These are phyloP conservation scores for Annona cherimola DNA, from an alignment of 164 flowering plant species.

Conservation along the genomic window DNA sequence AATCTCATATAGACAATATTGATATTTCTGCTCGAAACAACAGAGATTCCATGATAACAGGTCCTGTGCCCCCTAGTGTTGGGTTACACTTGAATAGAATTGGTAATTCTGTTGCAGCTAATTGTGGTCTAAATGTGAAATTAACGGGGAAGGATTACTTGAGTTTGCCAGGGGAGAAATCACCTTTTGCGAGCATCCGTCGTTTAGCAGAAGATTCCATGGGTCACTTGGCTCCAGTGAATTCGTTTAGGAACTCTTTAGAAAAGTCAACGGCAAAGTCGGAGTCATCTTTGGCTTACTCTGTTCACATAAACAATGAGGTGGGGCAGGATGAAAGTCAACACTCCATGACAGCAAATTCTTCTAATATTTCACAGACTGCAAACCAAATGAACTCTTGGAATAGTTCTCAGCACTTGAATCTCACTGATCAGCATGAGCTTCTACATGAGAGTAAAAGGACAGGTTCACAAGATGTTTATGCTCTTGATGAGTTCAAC, in stretches of 20 bases:
- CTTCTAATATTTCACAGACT: conserved; percentile 19
- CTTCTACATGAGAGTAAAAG: conserved; percentile 23
- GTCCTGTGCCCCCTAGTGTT: conserved; percentile 44
- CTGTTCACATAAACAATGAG: conserved; percentile 2
- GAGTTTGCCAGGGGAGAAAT: conserved; percentile 17
- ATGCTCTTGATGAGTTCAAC: conserved; percentile 28
- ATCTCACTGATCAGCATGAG: conserved; percentile 14
- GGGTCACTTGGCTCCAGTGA: conserved; percentile 14
- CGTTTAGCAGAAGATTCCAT: conserved; percentile 16
- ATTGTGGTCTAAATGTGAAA: conserved; percentile 18
- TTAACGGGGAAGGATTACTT: conserved; percentile 15
- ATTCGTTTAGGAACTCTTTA: conserved; percentile 15
- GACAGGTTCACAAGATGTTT: conserved; percentile 17
- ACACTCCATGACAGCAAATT: conserved; percentile 13
- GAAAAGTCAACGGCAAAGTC: not conserved
- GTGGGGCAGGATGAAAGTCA: conserved; percentile 18
- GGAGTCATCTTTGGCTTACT: not conserved
- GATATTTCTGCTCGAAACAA: conserved; percentile 14
- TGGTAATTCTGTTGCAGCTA: conserved; percentile 27
- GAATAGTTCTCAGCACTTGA: conserved; percentile 9
- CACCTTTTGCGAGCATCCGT: conserved; percentile 6
- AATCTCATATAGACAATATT: conserved; percentile 6
- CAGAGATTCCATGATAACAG: conserved; percentile 19
- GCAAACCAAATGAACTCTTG: conserved; percentile 11
- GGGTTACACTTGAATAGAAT: conserved; percentile 68